Percentiles rank a stretch among this genome's conserved stretches.
Evolutionary conservation across 352 stramenopile genomes (phyloP).

Genomic region (Pythium sukuiense): DNA sequence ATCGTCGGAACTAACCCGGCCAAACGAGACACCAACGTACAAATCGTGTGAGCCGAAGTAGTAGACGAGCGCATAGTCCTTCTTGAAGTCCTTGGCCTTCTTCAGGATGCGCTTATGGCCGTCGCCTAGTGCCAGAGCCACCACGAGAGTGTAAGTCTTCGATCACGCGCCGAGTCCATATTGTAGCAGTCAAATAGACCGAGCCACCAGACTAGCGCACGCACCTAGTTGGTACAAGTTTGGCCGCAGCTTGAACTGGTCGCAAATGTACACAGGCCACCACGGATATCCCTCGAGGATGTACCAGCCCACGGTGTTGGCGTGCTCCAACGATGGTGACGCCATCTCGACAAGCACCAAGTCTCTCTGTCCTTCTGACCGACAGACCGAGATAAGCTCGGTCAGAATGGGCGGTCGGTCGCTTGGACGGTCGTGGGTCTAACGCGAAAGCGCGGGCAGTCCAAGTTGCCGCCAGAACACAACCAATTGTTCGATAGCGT

Average conservation of each 20-base stretch:
- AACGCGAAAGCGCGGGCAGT: slow-evolving; percentile 14
- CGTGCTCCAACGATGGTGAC: slow-evolving; percentile 7
- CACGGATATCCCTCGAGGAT: slow-evolving; percentile 85
- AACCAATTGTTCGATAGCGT: neutral
- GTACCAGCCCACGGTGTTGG: slow-evolving; percentile 82
- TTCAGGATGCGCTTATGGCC: slow-evolving; percentile 69
- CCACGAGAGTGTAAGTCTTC: neutral
- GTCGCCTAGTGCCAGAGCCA: slow-evolving; percentile 31
- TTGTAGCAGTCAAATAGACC: neutral
- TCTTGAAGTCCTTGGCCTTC: slow-evolving; percentile 71
- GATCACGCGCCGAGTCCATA: slow-evolving; percentile 6
- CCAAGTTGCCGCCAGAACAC: neutral
- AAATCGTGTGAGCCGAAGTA: slow-evolving; percentile 86
- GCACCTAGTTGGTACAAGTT: slow-evolving; percentile 54
- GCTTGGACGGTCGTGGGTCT: neutral
- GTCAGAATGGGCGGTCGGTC: slow-evolving; percentile 12
- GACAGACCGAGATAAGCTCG: neutral
- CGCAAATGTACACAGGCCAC: slow-evolving; percentile 87
- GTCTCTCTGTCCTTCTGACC: neutral
- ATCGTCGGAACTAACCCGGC: slow-evolving; percentile 2
- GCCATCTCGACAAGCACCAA: neutral
- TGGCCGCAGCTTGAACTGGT: slow-evolving; percentile 69
- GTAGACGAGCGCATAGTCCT: slow-evolving; percentile 78
- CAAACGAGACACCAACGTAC: slow-evolving; percentile 36
- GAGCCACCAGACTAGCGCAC: slow-evolving; percentile 25